A percentile compares a stretch with the other conserved stretches of the same genome.
These are phyloP conservation scores for Coniella lustricola DNA, from an alignment of 2,329 filamentous ascomycete genomes.

Conservation along the genomic window DNA sequence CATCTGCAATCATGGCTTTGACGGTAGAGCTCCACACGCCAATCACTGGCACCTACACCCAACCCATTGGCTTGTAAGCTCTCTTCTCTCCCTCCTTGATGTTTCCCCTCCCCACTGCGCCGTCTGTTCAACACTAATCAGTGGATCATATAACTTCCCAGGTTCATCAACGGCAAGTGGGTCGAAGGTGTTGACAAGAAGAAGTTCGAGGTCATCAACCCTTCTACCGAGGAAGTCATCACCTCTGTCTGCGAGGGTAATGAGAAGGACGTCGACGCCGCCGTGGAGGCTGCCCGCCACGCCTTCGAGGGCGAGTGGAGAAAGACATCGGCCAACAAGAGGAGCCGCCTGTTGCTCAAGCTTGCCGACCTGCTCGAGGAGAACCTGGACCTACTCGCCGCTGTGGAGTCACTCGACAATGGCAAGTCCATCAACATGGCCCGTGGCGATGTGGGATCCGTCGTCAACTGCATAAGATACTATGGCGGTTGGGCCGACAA, in stretches of 20 bases:
- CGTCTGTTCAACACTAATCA: constrained; percentile 18
- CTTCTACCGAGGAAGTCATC: constrained; percentile 77
- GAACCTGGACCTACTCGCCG: constrained; percentile 67
- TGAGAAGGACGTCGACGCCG: constrained; percentile 77
- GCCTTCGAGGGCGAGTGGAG: constrained; percentile 73
- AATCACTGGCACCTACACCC: constrained; percentile 50
- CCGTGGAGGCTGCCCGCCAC: constrained; percentile 77
- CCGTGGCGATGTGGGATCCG: constrained; percentile 64
- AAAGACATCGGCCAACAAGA: constrained; percentile 60
- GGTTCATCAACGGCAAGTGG: constrained; percentile 92
- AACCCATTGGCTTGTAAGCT: constrained; percentile 56
- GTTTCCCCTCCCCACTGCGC: constrained; percentile 1
- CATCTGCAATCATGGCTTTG: constrained; percentile 24
- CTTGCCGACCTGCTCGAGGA: constrained; percentile 76
- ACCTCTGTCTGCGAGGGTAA: constrained; percentile 75
- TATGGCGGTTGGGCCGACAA: constrained; percentile 91
- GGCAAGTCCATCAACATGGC: constrained; percentile 75
- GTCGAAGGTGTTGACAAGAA: constrained; percentile 76
- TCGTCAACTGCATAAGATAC: constrained; percentile 69
- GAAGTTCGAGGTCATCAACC: constrained; percentile 91
- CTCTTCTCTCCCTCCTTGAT: not conserved
- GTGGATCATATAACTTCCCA: constrained; percentile 25
- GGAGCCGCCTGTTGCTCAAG: constrained; percentile 63
- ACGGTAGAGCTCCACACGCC: constrained; percentile 60
- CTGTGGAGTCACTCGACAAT: constrained; percentile 83